Base-by-base conservation (phyloP, 768 basidiomycete genomes). In the Cyclocybe aegerita region DNA sequence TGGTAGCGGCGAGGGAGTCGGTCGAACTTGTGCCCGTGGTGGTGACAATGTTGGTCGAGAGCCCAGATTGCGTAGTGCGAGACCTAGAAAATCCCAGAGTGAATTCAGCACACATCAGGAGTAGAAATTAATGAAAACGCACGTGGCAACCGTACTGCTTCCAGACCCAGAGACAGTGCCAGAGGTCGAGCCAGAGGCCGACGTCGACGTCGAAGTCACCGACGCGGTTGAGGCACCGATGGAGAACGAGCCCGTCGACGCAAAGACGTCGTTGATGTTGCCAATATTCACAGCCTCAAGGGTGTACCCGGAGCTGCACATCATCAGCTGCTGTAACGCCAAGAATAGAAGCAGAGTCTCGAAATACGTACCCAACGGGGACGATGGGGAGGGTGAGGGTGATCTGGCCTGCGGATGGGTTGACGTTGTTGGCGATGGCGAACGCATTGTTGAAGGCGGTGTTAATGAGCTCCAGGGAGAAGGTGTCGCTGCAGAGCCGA, bases 351-450 rank as follows among this genome's bases (percentile, higher is more conserved):
- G 39, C 0, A 9, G 23, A 23, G 23, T 31, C 16, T 41, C 12
- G 4, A 33, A 15, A 12, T n/a, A 64, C 79, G 37, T 56, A 86
- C 85, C 67, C 69, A 8, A 48, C 52, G 7, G 77, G 76, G 23
- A 86, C 72, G 14, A 69, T 43, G 12, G 82, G 82, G 3, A 86
- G 52, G 0, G 44, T 35, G n/a, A 86, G 10, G 0, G 69, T 71
- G 2, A 78, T 1, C 1, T 56, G 34, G 0, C 70, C 69, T 4
- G 45, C 9, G 1, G 67, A 36, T 0, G 79, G 70, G 15, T 68
- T 49, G 1, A 87, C 69, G 52, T 79, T 81, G 72, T 77, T 83
- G 9, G 74, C 77, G 48, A 88, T 72, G 40, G 78, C 83, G 42
- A 75, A 79, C 0, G 70, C 47, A 48, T 80, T 65, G 68, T 85